Evolutionary conservation across 1,284 basidiomycete genomes (phyloP).

Genomic region (Cryptococcus sp.): DNA sequence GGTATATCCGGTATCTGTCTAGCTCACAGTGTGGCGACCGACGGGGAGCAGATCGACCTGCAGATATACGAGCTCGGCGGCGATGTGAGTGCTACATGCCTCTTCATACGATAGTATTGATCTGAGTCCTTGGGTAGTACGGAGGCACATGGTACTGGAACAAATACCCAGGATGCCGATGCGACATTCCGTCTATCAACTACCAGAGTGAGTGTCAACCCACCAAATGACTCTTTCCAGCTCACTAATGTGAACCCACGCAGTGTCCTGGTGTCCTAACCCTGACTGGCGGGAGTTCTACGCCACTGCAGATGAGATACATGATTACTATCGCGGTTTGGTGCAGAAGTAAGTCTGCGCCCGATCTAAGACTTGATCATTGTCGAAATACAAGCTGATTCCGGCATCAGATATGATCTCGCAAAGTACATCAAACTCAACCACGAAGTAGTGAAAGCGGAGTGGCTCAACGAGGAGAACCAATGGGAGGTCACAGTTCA

Average conservation of each 20-base stretch:
- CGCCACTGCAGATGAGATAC: constrained; percentile 33
- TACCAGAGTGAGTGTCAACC: constrained; percentile 23
- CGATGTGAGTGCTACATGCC: constrained; percentile 12
- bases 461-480: constrained; percentile 30
- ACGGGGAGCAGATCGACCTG: constrained; percentile 23
- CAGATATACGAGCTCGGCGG: constrained; percentile 27
- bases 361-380: background rate
- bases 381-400: background rate
- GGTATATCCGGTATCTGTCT: constrained; percentile 29
- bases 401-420: constrained; percentile 16
- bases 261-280: constrained; percentile 27
- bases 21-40: constrained; percentile 14
- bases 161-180: constrained; percentile 36
- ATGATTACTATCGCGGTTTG: constrained; percentile 30
- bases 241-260: background rate
- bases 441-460: constrained; percentile 28
- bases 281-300: constrained; percentile 32
- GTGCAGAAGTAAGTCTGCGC: constrained; percentile 23
- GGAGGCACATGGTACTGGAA: constrained; percentile 39
- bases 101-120: background rate
- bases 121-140: constrained; percentile 1
- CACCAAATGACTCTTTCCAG: background rate
- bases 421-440: constrained; percentile 31
- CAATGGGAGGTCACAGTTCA: constrained; percentile 36
- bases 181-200: constrained; percentile 38